These are phyloP conservation scores for Aspergillus sparsus DNA, from an alignment of 495 filamentous ascomycete genomes.

Conservation along the genomic window DNA sequence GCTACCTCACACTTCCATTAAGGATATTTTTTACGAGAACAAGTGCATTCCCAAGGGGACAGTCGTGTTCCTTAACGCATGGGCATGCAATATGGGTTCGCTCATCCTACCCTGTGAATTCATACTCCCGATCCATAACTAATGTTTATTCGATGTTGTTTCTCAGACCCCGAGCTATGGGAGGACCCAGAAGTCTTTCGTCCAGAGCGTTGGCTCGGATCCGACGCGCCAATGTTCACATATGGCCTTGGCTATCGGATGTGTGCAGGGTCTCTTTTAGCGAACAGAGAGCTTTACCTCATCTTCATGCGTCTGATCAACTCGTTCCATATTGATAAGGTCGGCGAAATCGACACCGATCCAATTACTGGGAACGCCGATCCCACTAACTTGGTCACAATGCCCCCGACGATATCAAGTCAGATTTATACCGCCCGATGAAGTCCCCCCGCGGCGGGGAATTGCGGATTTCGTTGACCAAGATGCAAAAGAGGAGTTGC, in stretches of 20 bases:
- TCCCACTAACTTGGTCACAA: not conserved
- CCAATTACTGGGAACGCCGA: not conserved
- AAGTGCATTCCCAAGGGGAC: constrained; percentile 44
- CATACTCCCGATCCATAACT: too few species aligned
- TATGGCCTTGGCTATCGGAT: constrained; percentile 14
- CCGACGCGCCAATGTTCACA: constrained; percentile 1
- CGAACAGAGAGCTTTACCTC: not conserved
- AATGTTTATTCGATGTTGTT: not conserved
- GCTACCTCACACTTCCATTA: constrained; percentile 50
- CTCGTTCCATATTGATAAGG: not conserved
- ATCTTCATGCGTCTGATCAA: not conserved
- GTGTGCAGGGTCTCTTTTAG: constrained; percentile 7
- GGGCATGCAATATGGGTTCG: constrained; percentile 11
- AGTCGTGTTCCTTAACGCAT: constrained; percentile 11
- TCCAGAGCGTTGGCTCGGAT: constrained; percentile 9
- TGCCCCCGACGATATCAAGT: too few species aligned
- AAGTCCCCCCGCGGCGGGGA: too few species aligned
- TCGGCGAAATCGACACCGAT: not conserved
- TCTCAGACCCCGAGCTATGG: constrained; percentile 5
- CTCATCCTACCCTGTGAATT: too few species aligned
- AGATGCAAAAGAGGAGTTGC: too few species aligned
- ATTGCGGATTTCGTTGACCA: too few species aligned
- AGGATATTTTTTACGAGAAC: constrained; percentile 52
- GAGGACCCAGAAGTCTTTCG: not conserved
- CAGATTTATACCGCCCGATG: too few species aligned